Percentiles rank a stretch among this genome's conserved stretches.
Conservation (phyloP, 768 basidiomycete species). For the Suillus lakei region DNA sequence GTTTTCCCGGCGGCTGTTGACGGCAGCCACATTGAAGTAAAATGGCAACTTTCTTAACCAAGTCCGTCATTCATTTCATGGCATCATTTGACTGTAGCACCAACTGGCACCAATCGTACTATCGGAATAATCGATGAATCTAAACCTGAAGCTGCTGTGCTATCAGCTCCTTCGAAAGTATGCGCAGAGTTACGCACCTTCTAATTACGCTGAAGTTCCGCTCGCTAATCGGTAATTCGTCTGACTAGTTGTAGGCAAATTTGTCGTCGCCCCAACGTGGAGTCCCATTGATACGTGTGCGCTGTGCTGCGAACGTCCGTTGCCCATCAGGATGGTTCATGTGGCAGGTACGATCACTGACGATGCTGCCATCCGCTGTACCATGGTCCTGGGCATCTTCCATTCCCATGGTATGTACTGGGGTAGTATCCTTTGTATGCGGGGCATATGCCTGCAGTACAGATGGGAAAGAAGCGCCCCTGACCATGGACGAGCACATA, state of each 20-base stretch:
- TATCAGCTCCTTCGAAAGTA: background rate
- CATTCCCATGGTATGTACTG: slow-evolving; percentile 63
- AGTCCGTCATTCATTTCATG: slow-evolving; percentile 1
- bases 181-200: slow-evolving; percentile 2
- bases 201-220: background rate
- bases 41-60: slow-evolving; percentile 6
- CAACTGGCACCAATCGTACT: slow-evolving; percentile 1
- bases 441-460: slow-evolving; percentile 37
- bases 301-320: background rate
- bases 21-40: slow-evolving; percentile 7
- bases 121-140: background rate
- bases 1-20: slow-evolving; percentile 6
- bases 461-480: slow-evolving; percentile 41
- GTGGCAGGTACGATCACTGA: slow-evolving; percentile 19
- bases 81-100: background rate
- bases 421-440: slow-evolving; percentile 31
- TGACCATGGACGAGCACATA: slow-evolving; percentile 39
- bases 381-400: slow-evolving; percentile 52
- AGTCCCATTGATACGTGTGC: background rate
- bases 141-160: background rate
- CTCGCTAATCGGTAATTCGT: background rate
- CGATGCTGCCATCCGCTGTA: slow-evolving; percentile 28
- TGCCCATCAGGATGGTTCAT: background rate
- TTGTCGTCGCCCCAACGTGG: background rate
- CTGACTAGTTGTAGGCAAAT: background rate